A percentile compares a stretch with the other conserved stretches of the same genome.
Conservation (phyloP, 2,329 filamentous ascomycete genomes). For the Penicillium glabrum region DNA sequence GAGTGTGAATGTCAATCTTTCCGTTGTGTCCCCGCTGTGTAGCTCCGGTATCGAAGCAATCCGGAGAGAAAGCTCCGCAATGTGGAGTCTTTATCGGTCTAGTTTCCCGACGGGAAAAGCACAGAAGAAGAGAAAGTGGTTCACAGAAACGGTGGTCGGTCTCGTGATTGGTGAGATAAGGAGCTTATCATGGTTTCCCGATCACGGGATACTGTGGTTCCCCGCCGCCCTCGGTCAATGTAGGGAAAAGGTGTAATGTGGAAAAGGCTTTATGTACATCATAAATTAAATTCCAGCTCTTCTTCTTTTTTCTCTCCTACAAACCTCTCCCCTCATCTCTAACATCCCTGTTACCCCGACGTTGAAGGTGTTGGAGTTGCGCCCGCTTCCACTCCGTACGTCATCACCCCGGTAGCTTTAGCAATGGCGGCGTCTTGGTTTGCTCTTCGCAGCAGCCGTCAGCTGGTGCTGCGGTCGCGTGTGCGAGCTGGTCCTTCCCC, state of each 20-base stretch:
- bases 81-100: slow-evolving; percentile 9
- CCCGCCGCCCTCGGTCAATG: background rate
- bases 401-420: slow-evolving; percentile 14
- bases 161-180: slow-evolving; percentile 3
- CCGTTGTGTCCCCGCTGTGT: slow-evolving; percentile 1
- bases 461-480: slow-evolving; percentile 35
- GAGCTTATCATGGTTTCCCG: slow-evolving; percentile 4
- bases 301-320: background rate
- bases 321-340: background rate
- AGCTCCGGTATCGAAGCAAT: slow-evolving; percentile 1
- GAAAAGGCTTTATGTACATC: background rate
- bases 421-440: slow-evolving; percentile 36
- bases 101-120: slow-evolving; percentile 21
- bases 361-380: slow-evolving; percentile 1
- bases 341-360: background rate
- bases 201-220: background rate
- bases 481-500: slow-evolving; percentile 24
- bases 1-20: background rate
- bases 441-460: slow-evolving; percentile 36
- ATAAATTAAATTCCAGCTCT: background rate
- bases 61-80: background rate
- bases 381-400: slow-evolving; percentile 2
- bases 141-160: background rate
- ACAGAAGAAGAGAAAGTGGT: background rate
- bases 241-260: background rate